A percentile compares a stretch with the other conserved stretches of the same genome.
phyloP scores from a whole-genome alignment of 495 filamentous ascomycete genomes.

The Talaromyces nanjingensis region DNA sequence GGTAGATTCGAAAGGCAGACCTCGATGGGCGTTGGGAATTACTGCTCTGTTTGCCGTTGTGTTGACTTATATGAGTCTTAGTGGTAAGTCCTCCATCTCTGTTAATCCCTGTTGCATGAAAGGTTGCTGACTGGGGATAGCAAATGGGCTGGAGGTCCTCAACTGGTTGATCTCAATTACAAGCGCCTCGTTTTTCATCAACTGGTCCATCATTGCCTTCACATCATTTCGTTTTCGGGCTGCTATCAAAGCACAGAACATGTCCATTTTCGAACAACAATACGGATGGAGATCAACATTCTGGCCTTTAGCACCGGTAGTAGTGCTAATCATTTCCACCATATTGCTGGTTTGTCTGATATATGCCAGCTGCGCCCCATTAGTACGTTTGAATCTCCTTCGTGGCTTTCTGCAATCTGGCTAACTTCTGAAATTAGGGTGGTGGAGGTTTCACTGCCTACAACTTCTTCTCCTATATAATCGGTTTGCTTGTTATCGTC shows the following conservation, averaged over 20 bases:
- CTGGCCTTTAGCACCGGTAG: conserved; percentile 22
- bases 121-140: too few species aligned
- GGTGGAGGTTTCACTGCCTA: too few species aligned
- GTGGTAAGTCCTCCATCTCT: neutral
- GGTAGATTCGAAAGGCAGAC: conserved; percentile 22
- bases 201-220: conserved; percentile 24
- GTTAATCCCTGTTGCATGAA: too few species aligned
- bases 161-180: conserved; percentile 24
- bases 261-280: conserved; percentile 15
- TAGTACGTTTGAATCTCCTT: too few species aligned
- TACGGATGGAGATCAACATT: conserved; percentile 22
- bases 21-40: conserved; percentile 15
- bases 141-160: conserved; percentile 14
- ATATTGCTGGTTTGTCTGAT: too few species aligned
- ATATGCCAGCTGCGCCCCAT: too few species aligned
- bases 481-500: too few species aligned
- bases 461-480: too few species aligned
- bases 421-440: too few species aligned
- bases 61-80: conserved; percentile 23
- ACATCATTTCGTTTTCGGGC: conserved; percentile 23
- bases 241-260: conserved; percentile 24
- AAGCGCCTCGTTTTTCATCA: conserved; percentile 23
- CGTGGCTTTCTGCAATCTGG: too few species aligned
- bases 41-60: conserved; percentile 16
- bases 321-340: too few species aligned